Percentiles rank a stretch among this genome's conserved stretches.
These are phyloP conservation scores for Ogataea allantospora DNA, from an alignment of 805 yeast genomes.

Conservation along the genomic window DNA sequence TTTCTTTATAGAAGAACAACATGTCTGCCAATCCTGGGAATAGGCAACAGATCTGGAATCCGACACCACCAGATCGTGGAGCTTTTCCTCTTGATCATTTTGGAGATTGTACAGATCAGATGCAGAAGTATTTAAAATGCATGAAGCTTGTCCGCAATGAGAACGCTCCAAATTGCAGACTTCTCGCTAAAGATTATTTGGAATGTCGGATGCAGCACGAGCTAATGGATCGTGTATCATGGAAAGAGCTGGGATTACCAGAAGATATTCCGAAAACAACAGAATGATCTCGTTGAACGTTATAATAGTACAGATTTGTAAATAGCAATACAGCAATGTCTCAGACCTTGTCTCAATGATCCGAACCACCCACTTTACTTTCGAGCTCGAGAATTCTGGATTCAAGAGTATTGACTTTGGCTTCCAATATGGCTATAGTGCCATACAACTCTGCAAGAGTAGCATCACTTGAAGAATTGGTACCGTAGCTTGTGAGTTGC, in stretches of 20 bases:
- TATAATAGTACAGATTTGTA: constrained; percentile 4
- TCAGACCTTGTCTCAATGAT: constrained; percentile 3
- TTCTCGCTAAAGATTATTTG: constrained; percentile 77
- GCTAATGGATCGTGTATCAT: constrained; percentile 36
- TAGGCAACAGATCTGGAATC: constrained; percentile 51
- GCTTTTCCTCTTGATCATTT: constrained; percentile 92
- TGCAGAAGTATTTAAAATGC: constrained; percentile 76
- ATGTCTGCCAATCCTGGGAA: constrained; percentile 48
- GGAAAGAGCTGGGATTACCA: constrained; percentile 39
- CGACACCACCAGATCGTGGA: constrained; percentile 95
- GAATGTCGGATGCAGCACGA: constrained; percentile 84
- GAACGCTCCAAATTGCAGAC: constrained; percentile 88
- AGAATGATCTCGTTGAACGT: background rate
- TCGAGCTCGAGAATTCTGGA: constrained; percentile 20
- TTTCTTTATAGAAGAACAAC: background rate
- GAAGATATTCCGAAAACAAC: constrained; percentile 22
- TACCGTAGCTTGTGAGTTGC: constrained; percentile 13
- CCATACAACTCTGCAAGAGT: constrained; percentile 17
- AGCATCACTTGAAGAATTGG: constrained; percentile 9
- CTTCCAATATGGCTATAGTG: constrained; percentile 22
- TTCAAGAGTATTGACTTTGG: constrained; percentile 21
- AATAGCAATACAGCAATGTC: constrained; percentile 4
- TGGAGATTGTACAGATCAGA: constrained; percentile 75
- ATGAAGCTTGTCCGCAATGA: constrained; percentile 73
- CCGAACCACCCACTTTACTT: constrained; percentile 11